Percentiles rank a stretch among this genome's conserved stretches.
Evolutionary conservation across 2,329 filamentous ascomycete species (phyloP).

Genomic region (Phialemoniopsis sp.): DNA sequence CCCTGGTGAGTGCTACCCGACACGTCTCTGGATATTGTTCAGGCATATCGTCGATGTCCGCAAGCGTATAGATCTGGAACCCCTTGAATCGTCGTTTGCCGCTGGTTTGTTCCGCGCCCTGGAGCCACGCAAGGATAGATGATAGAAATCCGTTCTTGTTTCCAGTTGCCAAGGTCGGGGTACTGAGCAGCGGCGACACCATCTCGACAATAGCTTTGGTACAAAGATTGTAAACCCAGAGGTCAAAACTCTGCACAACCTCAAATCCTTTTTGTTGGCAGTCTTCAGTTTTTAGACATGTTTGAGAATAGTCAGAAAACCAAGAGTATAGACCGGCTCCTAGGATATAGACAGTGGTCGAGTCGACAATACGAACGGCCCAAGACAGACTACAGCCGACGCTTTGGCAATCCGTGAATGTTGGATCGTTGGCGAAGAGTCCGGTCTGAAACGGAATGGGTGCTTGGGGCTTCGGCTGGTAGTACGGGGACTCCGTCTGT

Average conservation of each 20-base stretch:
- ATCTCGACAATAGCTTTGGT: conserved; percentile 10
- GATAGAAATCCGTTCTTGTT: conserved; percentile 4
- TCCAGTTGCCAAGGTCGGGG: conserved; percentile 1
- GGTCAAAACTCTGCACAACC: conserved; percentile 3
- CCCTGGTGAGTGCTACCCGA: background rate
- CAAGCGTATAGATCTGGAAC: background rate
- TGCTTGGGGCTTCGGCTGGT: conserved; percentile 35
- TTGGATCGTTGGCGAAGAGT: conserved; percentile 3
- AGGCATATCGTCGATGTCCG: background rate
- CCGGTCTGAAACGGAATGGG: conserved; percentile 25
- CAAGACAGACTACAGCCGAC: conserved; percentile 7
- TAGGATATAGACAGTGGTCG: conserved; percentile 3
- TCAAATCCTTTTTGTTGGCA: conserved; percentile 10
- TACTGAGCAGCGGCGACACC: conserved; percentile 1
- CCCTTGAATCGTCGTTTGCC: background rate
- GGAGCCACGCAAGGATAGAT: conserved; percentile 1
- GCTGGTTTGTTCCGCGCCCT: background rate
- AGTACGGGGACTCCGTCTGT: conserved; percentile 36
- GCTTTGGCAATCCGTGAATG: conserved; percentile 2
- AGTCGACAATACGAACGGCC: conserved; percentile 7
- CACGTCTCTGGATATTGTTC: background rate
- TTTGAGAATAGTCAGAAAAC: conserved; percentile 9
- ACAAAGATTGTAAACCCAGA: conserved; percentile 11
- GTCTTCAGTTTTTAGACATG: conserved; percentile 6
- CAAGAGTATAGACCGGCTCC: conserved; percentile 10